Evolutionary conservation across 2,329 filamentous ascomycete genomes (phyloP).

Genomic region (Arthrobotrys musiformis): DNA sequence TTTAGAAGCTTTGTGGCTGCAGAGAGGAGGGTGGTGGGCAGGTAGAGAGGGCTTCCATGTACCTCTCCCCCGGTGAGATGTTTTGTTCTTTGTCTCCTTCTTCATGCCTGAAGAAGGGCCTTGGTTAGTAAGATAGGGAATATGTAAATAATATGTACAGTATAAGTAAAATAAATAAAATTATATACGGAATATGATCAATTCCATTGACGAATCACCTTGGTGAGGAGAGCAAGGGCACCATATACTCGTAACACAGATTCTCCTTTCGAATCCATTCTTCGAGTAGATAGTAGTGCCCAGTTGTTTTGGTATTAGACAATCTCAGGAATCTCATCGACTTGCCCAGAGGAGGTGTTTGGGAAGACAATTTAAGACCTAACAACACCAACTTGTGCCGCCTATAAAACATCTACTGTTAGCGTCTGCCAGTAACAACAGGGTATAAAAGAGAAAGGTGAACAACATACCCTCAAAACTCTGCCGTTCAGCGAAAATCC

Average conservation of each 20-base stretch:
- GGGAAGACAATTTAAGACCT: slow-evolving; percentile 10
- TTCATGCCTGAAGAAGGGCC: slow-evolving; percentile 9
- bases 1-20: slow-evolving; percentile 10
- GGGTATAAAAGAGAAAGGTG: background rate
- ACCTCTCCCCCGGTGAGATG: background rate
- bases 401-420: slow-evolving; percentile 16
- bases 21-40: slow-evolving; percentile 39
- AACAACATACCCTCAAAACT: slow-evolving; percentile 73
- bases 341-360: background rate
- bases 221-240: background rate
- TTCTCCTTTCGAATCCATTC: background rate
- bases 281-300: background rate
- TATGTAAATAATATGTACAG: slow-evolving; percentile 56
- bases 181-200: slow-evolving; percentile 40
- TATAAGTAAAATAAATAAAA: slow-evolving; percentile 33
- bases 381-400: slow-evolving; percentile 46
- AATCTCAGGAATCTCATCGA: no score
- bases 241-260: slow-evolving; percentile 4
- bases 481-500: slow-evolving; percentile 94
- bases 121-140: slow-evolving; percentile 8
- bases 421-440: background rate
- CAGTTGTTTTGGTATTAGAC: background rate
- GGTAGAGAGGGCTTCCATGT: background rate
- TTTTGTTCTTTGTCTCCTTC: background rate
- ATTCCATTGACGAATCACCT: background rate